Evolutionary conservation across 495 filamentous ascomycete genomes (phyloP).

Genomic region (Jackrogersella minutella): DNA sequence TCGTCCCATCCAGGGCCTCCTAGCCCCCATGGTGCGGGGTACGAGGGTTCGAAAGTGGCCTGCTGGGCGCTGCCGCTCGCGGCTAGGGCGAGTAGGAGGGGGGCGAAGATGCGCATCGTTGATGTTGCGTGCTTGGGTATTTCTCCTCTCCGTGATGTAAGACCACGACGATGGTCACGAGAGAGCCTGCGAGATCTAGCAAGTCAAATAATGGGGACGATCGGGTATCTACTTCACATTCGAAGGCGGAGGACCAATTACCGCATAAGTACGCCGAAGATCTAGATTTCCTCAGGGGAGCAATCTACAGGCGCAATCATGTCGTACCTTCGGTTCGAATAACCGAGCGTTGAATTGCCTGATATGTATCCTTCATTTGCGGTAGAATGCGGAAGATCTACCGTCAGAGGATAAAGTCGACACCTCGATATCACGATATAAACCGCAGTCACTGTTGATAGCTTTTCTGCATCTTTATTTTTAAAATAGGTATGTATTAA

Average conservation of each 20-base stretch:
- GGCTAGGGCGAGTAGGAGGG: constrained; percentile 16
- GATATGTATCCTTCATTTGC: constrained; percentile 37
- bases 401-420: constrained; percentile 27
- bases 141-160: not conserved
- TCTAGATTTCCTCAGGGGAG: constrained; percentile 3
- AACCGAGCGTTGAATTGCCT: constrained; percentile 30
- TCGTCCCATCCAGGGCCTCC: constrained; percentile 75
- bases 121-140: not conserved
- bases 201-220: not conserved
- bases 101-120: constrained; percentile 15
- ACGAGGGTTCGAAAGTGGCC: constrained; percentile 61
- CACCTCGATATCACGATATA: not conserved
- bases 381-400: constrained; percentile 51
- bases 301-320: constrained; percentile 24
- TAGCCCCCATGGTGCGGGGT: constrained; percentile 77
- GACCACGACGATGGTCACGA: not conserved
- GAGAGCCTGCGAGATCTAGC: not conserved
- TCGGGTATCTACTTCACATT: not conserved
- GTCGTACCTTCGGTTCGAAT: constrained; percentile 1
- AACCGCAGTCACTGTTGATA: constrained; percentile 12
- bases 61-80: constrained; percentile 33
- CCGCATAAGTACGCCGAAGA: constrained; percentile 15
- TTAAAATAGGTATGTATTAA: not conserved
- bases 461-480: not conserved
- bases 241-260: constrained; percentile 20